Evolutionary conservation across 768 basidiomycete species (phyloP), one percentile per base, ranked within the genome.

Genomic region (Collybiopsis luxurians): DNA sequence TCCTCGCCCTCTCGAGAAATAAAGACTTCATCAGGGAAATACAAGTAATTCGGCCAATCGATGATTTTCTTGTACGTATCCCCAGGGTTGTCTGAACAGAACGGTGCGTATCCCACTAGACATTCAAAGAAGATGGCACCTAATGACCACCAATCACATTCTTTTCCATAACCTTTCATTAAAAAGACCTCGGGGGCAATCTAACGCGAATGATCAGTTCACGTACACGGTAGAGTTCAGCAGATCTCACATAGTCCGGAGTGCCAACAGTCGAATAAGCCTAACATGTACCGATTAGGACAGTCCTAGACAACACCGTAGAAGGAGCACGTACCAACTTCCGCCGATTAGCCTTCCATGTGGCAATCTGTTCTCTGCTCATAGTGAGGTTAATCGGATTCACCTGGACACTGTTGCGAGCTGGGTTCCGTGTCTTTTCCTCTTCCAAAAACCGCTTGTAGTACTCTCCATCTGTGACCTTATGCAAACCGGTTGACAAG

Each of bases 41-140:
- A 86, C 48, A 99, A 79, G 69, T 95, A 94, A 60, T 84, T 84
- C 42, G 85, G 83, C 96, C 96, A 99, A 57, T 96, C 91, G 59
- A 98, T 88, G 66, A 99, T 98, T 77, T 98, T 98, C 69, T 94
- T 89, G 78, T 99, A 99, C 17, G 95, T 98, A 68, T 99, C 96
- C 62, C 90, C 91, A 15, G 96, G 95, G 66, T 93, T 94, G 67
- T 98, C 95, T 3, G 94, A 86, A 73, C 96, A 99, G 82, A 98
- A 98, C 4, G 95, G 96, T 15, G 96, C 95, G 69, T 95, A 98
- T 59, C 96, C 96, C 61, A 98, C 94, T 34, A 99, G 79, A 72
- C 96, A 98, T 72, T 99, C 96, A 68, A 95, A 99, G 86, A 95
- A 97, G 71, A 99, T 98, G 4, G 96, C 95, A 12, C 96, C 96